Conservation (phyloP, 2,329 filamentous ascomycete genomes). For the Calcarisporium arbuscula region DNA sequence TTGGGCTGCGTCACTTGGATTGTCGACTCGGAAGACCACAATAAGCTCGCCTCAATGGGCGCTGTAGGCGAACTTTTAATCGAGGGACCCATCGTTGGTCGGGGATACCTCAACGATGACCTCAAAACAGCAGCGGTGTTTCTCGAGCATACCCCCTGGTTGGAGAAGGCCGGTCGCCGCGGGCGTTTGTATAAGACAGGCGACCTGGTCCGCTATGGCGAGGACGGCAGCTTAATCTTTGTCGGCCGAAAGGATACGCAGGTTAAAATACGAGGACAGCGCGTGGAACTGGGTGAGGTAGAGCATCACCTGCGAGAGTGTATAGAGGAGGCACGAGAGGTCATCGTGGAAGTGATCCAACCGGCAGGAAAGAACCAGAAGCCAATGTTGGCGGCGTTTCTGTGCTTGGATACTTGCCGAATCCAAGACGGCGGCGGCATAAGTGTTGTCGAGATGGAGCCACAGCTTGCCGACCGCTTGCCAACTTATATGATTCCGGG, state of each 20-base stretch:
- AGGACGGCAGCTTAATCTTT: constrained; percentile 3
- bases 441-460: background rate
- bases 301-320: constrained; percentile 3
- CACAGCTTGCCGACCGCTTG: background rate
- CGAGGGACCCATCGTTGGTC: constrained; percentile 36
- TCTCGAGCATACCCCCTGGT: constrained; percentile 14
- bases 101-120: constrained; percentile 40
- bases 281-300: constrained; percentile 4
- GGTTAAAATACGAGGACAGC: constrained; percentile 5
- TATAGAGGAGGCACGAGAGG: background rate
- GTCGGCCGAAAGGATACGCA: constrained; percentile 4
- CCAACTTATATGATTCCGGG: constrained; percentile 6
- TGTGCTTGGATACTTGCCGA: background rate
- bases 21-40: constrained; percentile 1
- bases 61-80: constrained; percentile 25
- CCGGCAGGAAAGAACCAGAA: background rate
- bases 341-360: constrained; percentile 1
- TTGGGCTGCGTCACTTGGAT: constrained; percentile 30
- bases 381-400: constrained; percentile 1
- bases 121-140: constrained; percentile 36
- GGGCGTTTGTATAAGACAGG: constrained; percentile 2
- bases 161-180: background rate
- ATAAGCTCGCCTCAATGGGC: constrained; percentile 17
- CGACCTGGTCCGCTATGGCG: constrained; percentile 2
- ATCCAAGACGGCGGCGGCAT: background rate